Conservation (phyloP, 371 early-diverging fungal species). For the Massospora cicadina region DNA sequence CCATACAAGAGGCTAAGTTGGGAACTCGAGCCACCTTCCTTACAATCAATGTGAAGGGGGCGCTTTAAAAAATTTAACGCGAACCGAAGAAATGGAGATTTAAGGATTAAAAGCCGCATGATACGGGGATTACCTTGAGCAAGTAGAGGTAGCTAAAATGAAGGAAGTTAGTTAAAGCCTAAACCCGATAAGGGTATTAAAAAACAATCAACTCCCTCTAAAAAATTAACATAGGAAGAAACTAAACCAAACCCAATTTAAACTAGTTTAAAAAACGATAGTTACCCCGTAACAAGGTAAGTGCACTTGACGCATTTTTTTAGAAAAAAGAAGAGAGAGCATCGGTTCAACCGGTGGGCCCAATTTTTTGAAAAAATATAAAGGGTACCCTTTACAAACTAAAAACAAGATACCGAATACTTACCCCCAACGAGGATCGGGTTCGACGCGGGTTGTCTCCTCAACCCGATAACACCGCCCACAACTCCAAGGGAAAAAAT, state of each 20-base stretch:
- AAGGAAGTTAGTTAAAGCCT: background rate
- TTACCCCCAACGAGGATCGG: background rate
- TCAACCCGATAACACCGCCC: background rate
- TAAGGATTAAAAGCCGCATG: background rate
- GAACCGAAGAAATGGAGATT: background rate
- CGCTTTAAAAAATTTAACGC: background rate
- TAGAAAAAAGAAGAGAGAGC: background rate
- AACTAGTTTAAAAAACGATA: too few relatives aligned
- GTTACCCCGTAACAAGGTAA: too few relatives aligned
- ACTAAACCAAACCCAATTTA: too few relatives aligned
- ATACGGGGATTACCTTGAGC: background rate
- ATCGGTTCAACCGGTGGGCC: background rate
- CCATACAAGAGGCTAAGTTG: background rate
- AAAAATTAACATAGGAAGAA: background rate
- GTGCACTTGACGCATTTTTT: too few relatives aligned
- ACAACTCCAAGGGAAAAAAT: background rate
- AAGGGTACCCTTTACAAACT: background rate
- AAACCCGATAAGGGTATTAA: background rate
- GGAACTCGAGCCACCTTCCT: background rate
- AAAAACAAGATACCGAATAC: background rate
- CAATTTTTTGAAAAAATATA: background rate
- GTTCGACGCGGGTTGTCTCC: background rate
- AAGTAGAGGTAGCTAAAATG: background rate
- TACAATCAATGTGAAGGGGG: background rate
- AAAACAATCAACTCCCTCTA: background rate